Percentiles rank a stretch among this genome's conserved stretches.
phyloP scores from a whole-genome alignment of 306 rosid species.

The Geum urbanum region DNA sequence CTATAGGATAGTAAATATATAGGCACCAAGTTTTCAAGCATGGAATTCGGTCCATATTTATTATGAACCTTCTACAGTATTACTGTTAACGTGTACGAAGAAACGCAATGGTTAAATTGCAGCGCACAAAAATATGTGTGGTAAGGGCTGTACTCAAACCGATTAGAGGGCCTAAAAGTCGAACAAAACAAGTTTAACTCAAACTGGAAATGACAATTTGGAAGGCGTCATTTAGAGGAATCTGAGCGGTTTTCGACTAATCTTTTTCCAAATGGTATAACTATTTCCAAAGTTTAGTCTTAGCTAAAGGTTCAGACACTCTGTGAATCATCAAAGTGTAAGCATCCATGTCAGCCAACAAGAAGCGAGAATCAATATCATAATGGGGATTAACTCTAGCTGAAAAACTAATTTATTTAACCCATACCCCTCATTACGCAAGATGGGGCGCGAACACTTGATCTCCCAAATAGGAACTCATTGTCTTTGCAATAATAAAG shows the following conservation, averaged over 20 bases:
- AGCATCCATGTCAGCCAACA: neutral
- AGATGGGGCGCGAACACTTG: no score
- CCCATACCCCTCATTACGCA: no score
- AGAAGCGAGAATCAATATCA: neutral
- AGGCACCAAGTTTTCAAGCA: constrained; percentile 6
- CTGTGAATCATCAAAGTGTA: constrained; percentile 8
- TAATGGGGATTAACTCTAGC: neutral
- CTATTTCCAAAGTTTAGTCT: neutral
- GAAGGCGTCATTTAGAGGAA: neutral
- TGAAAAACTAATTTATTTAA: no score
- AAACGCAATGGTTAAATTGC: neutral
- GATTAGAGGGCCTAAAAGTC: neutral
- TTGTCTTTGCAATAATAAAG: no score
- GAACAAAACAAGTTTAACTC: neutral
- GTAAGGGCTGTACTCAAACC: neutral
- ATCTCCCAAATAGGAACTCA: no score
- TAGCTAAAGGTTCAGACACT: neutral
- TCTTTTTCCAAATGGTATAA: neutral
- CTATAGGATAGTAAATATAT: constrained; percentile 36
- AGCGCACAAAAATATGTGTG: neutral
- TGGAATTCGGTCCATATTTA: neutral
- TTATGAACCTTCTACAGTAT: neutral
- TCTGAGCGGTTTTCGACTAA: neutral
- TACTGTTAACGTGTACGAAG: neutral
- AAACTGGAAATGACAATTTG: neutral